Evolutionary conservation across 495 filamentous ascomycete genomes (phyloP).

Genomic region (Ramalina intermedia): DNA sequence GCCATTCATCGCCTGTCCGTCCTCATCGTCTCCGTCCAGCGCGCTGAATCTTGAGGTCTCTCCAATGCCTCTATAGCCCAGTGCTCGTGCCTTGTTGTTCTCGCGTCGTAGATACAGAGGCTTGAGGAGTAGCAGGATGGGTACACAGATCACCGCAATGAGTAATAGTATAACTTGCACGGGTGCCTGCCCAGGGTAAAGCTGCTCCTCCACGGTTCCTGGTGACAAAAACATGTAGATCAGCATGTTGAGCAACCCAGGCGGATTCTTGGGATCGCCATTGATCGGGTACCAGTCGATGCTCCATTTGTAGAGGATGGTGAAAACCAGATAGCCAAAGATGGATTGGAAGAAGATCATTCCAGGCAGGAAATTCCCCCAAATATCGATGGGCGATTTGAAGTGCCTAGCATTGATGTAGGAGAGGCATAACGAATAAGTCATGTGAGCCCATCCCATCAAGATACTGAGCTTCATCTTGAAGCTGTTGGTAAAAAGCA

Average conservation of each 20-base stretch:
- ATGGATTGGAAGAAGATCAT: slow-evolving; percentile 99
- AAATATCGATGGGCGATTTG: slow-evolving; percentile 84
- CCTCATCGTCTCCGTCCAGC: slow-evolving; percentile 71
- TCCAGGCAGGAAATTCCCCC: slow-evolving; percentile 90
- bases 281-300: slow-evolving; percentile 64
- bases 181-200: slow-evolving; percentile 61
- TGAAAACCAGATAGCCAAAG: slow-evolving; percentile 89
- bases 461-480: slow-evolving; percentile 99
- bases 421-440: slow-evolving; percentile 69
- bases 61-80: slow-evolving; percentile 85
- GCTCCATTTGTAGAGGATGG: slow-evolving; percentile 93
- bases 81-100: slow-evolving; percentile 72
- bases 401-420: slow-evolving; percentile 90
- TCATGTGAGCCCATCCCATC: slow-evolving; percentile 79
- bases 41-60: slow-evolving; percentile 75
- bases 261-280: slow-evolving; percentile 41
- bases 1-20: slow-evolving; percentile 37
- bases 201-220: slow-evolving; percentile 48
- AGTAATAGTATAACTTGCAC: slow-evolving; percentile 74
- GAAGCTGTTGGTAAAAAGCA: slow-evolving; percentile 92
- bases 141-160: slow-evolving; percentile 72
- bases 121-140: slow-evolving; percentile 85
- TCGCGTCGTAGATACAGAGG: slow-evolving; percentile 86
- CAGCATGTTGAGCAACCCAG: slow-evolving; percentile 91
- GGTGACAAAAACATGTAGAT: slow-evolving; percentile 98